Conservation (phyloP, 2,329 filamentous ascomycete species). For the Ustulina deusta region DNA sequence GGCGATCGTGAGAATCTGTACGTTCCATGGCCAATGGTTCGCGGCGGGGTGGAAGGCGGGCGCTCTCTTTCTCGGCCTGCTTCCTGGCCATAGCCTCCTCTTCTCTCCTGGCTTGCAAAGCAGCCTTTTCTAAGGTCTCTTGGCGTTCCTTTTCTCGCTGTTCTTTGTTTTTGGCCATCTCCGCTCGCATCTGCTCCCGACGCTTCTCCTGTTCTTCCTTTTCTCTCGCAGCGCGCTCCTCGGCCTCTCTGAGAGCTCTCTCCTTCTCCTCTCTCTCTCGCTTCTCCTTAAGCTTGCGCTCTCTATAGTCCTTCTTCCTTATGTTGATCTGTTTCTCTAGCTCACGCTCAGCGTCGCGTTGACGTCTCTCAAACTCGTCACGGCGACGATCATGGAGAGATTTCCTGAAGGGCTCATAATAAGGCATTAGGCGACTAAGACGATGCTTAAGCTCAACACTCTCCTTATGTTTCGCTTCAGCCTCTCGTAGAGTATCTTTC, state of each 20-base stretch:
- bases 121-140: constrained; percentile 73
- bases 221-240: constrained; percentile 83
- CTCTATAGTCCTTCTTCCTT: constrained; percentile 88
- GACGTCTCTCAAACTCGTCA: constrained; percentile 95
- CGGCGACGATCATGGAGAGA: constrained; percentile 87
- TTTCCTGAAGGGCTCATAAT: constrained; percentile 85
- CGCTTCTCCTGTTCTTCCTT: constrained; percentile 85
- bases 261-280: constrained; percentile 87
- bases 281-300: constrained; percentile 84
- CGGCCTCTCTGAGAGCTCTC: constrained; percentile 81
- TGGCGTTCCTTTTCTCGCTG: constrained; percentile 75
- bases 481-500: constrained; percentile 80
- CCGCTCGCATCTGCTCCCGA: constrained; percentile 82
- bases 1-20: constrained; percentile 60
- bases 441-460: constrained; percentile 94
- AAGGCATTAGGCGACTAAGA: constrained; percentile 83
- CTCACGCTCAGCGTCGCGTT: constrained; percentile 90
- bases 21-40: constrained; percentile 57
- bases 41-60: constrained; percentile 52
- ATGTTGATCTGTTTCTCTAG: constrained; percentile 90
- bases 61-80: constrained; percentile 72
- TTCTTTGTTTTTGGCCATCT: constrained; percentile 75
- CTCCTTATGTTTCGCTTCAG: constrained; percentile 90
- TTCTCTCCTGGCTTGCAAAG: constrained; percentile 82
- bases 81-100: constrained; percentile 86